Conservation (phyloP, 352 stramenopile species). For the Salisapilia sapeloensis region DNA sequence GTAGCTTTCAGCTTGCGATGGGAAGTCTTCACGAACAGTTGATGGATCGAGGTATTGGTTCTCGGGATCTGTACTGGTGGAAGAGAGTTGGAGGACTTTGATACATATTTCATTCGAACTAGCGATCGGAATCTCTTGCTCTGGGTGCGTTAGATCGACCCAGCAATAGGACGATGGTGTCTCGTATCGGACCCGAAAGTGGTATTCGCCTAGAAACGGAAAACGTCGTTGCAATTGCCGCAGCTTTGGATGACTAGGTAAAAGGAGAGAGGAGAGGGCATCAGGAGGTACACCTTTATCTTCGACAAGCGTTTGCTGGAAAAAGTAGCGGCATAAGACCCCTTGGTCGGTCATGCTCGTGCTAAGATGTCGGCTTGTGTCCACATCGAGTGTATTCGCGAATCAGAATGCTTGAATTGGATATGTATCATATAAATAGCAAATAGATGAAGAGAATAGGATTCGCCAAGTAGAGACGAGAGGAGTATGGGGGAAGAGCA, state of each 20-base stretch:
- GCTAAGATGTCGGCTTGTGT: too few relatives aligned
- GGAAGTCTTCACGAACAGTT: too few relatives aligned
- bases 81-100: slow-evolving; percentile 62
- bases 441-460: too few relatives aligned
- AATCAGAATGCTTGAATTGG: too few relatives aligned
- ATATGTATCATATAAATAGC: too few relatives aligned
- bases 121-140: slow-evolving; percentile 16
- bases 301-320: slow-evolving; percentile 57
- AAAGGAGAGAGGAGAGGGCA: slow-evolving; percentile 37
- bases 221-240: slow-evolving; percentile 47
- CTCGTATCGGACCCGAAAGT: slow-evolving; percentile 59
- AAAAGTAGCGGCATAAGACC: slow-evolving; percentile 74
- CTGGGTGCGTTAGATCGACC: slow-evolving; percentile 48
- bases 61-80: slow-evolving; percentile 11
- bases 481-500: too few relatives aligned
- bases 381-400: too few relatives aligned
- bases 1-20: slow-evolving; percentile 11
- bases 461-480: too few relatives aligned
- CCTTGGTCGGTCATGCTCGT: too few relatives aligned
- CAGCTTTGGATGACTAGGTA: slow-evolving; percentile 46
- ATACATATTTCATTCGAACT: slow-evolving; percentile 28
- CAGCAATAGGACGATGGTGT: slow-evolving; percentile 35
- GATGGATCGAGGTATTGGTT: slow-evolving; percentile 41
- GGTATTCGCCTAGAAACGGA: slow-evolving; percentile 52
- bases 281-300: slow-evolving; percentile 16